phyloP scores from a whole-genome alignment of 2,329 filamentous ascomycete genomes.

The Calonectria leucothoes region DNA sequence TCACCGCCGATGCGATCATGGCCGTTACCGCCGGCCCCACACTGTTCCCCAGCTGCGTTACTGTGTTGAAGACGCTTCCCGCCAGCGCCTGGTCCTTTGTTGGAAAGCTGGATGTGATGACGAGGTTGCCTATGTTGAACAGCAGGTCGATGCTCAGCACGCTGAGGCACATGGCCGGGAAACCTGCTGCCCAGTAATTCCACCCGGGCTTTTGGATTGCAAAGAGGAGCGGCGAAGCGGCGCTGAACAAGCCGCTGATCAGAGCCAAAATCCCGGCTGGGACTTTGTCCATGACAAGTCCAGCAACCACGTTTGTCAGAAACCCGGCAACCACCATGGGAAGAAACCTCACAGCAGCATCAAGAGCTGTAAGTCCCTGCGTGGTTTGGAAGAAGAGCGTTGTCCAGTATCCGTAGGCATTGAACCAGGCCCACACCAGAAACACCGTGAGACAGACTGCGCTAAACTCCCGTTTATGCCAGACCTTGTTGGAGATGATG shows the following conservation, averaged over 20 bases:
- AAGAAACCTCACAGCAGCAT: slow-evolving; percentile 12
- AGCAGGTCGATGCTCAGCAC: slow-evolving; percentile 82
- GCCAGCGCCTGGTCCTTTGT: slow-evolving; percentile 76
- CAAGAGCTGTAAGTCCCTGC: slow-evolving; percentile 9
- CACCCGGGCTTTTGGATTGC: slow-evolving; percentile 13
- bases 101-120: slow-evolving; percentile 79
- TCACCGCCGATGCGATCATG: slow-evolving; percentile 19
- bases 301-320: slow-evolving; percentile 12
- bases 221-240: slow-evolving; percentile 20
- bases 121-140: slow-evolving; percentile 81
- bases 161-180: slow-evolving; percentile 75
- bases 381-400: slow-evolving; percentile 25
- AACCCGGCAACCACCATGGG: slow-evolving; percentile 13
- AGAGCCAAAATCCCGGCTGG: slow-evolving; percentile 12
- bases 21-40: slow-evolving; percentile 21
- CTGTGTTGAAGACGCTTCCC: slow-evolving; percentile 55
- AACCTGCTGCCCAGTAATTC: slow-evolving; percentile 78
- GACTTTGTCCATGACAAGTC: slow-evolving; percentile 14
- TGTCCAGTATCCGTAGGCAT: slow-evolving; percentile 54
- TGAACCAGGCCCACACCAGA: slow-evolving; percentile 54
- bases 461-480: slow-evolving; percentile 65
- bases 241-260: slow-evolving; percentile 5
- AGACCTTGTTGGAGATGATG: slow-evolving; percentile 66
- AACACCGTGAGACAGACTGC: slow-evolving; percentile 60
- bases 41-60: slow-evolving; percentile 18